A percentile compares a stretch with the other conserved stretches of the same genome.
These are phyloP conservation scores for Penicillium steckii DNA, from an alignment of 495 filamentous ascomycete species.

Conservation along the genomic window DNA sequence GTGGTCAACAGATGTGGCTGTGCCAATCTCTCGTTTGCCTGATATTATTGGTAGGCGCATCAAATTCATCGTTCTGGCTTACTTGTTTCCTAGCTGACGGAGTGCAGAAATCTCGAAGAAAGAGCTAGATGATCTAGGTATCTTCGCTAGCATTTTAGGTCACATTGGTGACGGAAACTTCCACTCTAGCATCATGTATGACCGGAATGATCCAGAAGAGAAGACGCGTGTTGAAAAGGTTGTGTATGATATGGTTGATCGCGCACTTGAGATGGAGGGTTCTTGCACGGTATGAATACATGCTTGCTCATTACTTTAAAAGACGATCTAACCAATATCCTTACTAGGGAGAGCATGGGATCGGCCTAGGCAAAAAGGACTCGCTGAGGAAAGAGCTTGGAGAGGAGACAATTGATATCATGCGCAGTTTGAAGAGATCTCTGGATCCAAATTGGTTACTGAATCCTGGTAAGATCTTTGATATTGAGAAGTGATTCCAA, in stretches of 20 bases:
- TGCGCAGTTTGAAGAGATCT: constrained; percentile 81
- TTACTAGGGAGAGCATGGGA: constrained; percentile 74
- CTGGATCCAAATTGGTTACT: constrained; percentile 88
- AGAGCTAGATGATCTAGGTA: constrained; percentile 77
- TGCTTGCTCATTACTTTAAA: too few species aligned
- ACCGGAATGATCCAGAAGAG: constrained; percentile 64
- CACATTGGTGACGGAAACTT: constrained; percentile 93
- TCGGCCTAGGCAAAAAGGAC: constrained; percentile 86
- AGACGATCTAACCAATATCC: constrained; percentile 10
- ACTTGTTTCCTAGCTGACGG: constrained; percentile 4
- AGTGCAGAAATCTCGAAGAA: constrained; percentile 77
- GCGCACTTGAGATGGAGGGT: constrained; percentile 88
- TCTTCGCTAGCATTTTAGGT: constrained; percentile 83
- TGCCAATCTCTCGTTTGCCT: constrained; percentile 80
- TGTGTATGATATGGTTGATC: constrained; percentile 84
- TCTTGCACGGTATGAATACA: constrained; percentile 66
- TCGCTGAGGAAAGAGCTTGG: constrained; percentile 81
- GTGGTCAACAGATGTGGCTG: constrained; percentile 84
- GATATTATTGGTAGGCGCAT: constrained; percentile 77
- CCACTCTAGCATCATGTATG: constrained; percentile 86
- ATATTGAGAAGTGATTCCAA: constrained; percentile 30
- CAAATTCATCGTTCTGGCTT: neutral
- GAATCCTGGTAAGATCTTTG: constrained; percentile 91
- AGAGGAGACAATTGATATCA: constrained; percentile 73
- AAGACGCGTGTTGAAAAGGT: constrained; percentile 70